phyloP scores from a whole-genome alignment of 2,329 filamentous ascomycete species.

The Botrytis cinerea region DNA sequence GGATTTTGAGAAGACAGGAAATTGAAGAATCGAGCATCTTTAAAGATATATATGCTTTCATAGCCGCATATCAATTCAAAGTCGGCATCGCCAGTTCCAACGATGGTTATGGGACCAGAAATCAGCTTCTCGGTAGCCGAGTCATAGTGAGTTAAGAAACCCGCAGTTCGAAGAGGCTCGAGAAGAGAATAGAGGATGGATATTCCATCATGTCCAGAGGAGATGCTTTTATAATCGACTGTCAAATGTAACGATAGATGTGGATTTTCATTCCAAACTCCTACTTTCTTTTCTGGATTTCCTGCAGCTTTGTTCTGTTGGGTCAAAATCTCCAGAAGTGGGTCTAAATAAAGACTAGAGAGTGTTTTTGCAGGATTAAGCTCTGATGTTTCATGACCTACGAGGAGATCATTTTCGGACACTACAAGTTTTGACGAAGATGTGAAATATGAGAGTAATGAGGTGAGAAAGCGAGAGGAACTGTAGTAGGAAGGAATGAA shows the following conservation, averaged over 20 bases:
- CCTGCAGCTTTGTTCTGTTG: conserved; percentile 47
- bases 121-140: conserved; percentile 40
- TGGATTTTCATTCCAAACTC: conserved; percentile 32
- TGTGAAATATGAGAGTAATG: not conserved
- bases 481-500: not conserved
- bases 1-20: conserved; percentile 21
- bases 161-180: conserved; percentile 45
- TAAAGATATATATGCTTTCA: conserved; percentile 49
- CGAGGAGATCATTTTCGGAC: conserved; percentile 46
- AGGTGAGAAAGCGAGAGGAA: not conserved
- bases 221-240: conserved; percentile 53
- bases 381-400: conserved; percentile 56
- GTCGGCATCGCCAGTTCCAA: conserved; percentile 52
- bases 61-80: conserved; percentile 42
- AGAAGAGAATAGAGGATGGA: conserved; percentile 46
- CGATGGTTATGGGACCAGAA: conserved; percentile 49
- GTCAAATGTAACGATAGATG: conserved; percentile 44
- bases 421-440: not conserved
- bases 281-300: conserved; percentile 24
- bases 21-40: conserved; percentile 48
- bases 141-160: conserved; percentile 44
- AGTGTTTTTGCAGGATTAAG: conserved; percentile 56
- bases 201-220: conserved; percentile 36
- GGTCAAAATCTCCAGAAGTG: conserved; percentile 56
- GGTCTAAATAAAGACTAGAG: conserved; percentile 59